A percentile compares a stretch with the other conserved stretches of the same genome.
Evolutionary conservation across 495 filamentous ascomycete species (phyloP).

Genomic region (Glonium stellatum): DNA sequence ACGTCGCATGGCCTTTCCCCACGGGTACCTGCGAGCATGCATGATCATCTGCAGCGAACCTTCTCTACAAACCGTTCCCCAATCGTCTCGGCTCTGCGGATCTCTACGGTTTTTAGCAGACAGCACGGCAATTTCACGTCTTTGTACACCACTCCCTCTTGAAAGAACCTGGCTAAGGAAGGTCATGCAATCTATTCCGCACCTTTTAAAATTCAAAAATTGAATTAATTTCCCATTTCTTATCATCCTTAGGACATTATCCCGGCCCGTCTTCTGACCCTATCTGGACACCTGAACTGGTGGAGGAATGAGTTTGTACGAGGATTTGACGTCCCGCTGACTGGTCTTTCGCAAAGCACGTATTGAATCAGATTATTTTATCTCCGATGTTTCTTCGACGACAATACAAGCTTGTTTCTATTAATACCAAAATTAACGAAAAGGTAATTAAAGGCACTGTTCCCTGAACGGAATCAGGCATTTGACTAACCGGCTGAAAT

Average conservation of each 20-base stretch:
- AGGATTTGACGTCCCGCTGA: not conserved
- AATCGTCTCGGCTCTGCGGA: not conserved
- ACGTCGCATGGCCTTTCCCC: not conserved
- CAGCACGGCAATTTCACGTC: not conserved
- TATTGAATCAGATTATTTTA: no score
- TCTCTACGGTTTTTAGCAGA: not conserved
- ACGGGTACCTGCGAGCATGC: constrained; percentile 7
- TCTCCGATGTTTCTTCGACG: no score
- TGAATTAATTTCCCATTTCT: not conserved
- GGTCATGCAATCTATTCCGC: not conserved
- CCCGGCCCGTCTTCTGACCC: constrained; percentile 1
- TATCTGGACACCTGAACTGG: not conserved
- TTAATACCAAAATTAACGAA: no score
- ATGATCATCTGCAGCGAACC: not conserved
- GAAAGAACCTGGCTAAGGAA: not conserved
- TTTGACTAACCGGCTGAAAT: no score
- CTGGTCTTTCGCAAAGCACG: not conserved
- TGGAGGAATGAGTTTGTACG: not conserved
- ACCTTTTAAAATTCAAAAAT: not conserved
- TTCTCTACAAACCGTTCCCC: constrained; percentile 4
- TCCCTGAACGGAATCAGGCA: no score
- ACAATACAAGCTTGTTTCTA: no score
- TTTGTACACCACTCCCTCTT: not conserved
- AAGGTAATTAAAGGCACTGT: no score
- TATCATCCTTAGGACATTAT: not conserved